Base-by-base conservation (phyloP, 306 rosid genomes). In the Gillenia trifoliata region DNA sequence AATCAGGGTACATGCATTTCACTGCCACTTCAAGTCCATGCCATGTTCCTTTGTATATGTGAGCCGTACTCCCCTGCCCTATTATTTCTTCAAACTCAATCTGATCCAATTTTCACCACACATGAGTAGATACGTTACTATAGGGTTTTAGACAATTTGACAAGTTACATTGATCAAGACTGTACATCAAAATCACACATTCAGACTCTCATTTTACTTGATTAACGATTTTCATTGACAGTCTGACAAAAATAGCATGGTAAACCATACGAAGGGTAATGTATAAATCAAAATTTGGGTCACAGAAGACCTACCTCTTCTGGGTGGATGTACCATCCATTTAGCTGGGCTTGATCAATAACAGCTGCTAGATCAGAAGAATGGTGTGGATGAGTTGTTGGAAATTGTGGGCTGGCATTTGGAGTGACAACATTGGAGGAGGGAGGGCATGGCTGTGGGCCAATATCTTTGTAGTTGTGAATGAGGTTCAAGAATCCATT, bases 21-120 rank as follows among this genome's bases (percentile, higher is more conserved):
- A 93, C 90, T 28, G 95, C 96, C 50, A 93, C 96, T 15, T 87
- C 91, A 10, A 62, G 73, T 34, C 94, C 97, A 0, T 93, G 88
- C 94, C 94, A 91, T 52, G 89, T 90, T 64, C 80, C 97, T 43
- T 66, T 81, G 31, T 89, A 80, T 26, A 89, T 88, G 25, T 86
- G 79, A 11, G 96, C 92, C 1, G 93, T 89, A 30, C 82, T 91
- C 36, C 98, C 97, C 17, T 88, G 79, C 30, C 92, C 97, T 77
- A 89, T 85, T 75, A 85, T 87, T 59, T 85, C 97, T 50, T 73
- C 86, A 79, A 91, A 16, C 22, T 86, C 71, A 69, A 89, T 84
- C 98, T 91, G 79, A 26, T 34, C 20, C 34, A 20, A 72, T 2
- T 59, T 25, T 59, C 40, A 26, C 43, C 15, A 16, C 20, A 40